These are phyloP conservation scores for Cucurbita argyrosperma DNA, from an alignment of 306 rosid species.

Conservation along the genomic window DNA sequence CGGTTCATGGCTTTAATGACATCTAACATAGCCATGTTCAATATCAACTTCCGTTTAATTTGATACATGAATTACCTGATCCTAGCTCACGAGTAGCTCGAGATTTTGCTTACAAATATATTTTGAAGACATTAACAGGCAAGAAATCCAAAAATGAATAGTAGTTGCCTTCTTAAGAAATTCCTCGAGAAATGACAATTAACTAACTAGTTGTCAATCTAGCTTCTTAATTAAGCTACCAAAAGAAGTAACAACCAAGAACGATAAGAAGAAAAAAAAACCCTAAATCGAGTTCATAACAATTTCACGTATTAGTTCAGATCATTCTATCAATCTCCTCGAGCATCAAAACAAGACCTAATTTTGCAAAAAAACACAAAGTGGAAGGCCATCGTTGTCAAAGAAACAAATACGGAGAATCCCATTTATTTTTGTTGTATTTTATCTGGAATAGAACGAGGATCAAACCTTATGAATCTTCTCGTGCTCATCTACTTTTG, in stretches of 20 bases:
- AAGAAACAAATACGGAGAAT: not conserved
- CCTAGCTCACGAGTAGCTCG: not conserved
- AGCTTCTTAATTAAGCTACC: not conserved
- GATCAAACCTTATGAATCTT: not conserved
- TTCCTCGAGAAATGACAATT: not conserved
- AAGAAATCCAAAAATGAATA: not conserved
- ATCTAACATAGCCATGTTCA: not conserved
- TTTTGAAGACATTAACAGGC: not conserved
- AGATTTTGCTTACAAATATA: not conserved
- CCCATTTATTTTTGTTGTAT: not conserved
- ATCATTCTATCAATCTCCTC: not conserved
- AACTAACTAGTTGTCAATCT: not conserved
- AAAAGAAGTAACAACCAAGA: not conserved
- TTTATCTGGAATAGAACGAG: not conserved
- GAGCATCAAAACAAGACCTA: not conserved
- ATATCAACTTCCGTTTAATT: not conserved
- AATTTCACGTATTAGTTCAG: not conserved
- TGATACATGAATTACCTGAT: not conserved
- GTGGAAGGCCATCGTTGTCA: not conserved
- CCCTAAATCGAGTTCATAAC: not conserved
- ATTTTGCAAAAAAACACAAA: not conserved
- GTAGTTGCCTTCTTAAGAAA: not conserved
- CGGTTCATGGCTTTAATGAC: not conserved
- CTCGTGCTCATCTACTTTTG: not conserved
- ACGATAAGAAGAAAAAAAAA: not conserved